A percentile compares a stretch with the other conserved stretches of the same genome.
Conservation (phyloP, 805 yeast genomes). For the Metschnikowia lunata region DNA sequence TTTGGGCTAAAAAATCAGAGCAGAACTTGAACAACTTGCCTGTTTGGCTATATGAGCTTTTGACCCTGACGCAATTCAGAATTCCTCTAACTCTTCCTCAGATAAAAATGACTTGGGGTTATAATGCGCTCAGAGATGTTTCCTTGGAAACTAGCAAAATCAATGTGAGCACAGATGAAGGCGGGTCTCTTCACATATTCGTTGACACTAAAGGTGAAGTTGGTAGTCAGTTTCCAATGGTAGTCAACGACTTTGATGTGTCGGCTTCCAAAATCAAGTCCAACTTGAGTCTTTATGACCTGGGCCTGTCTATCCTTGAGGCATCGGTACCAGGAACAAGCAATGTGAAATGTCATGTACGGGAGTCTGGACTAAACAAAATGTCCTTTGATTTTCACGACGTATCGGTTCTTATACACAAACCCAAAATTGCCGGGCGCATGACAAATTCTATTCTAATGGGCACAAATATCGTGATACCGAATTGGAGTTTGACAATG, state of each 20-base stretch:
- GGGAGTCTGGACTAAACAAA: constrained; percentile 32
- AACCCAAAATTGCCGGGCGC: constrained; percentile 20
- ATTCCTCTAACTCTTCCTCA: constrained; percentile 1
- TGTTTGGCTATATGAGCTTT: constrained; percentile 22
- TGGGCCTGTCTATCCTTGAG: neutral
- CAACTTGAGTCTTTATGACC: neutral
- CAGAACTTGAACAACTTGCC: constrained; percentile 17
- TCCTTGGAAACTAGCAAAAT: neutral
- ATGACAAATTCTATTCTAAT: neutral
- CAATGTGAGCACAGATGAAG: neutral
- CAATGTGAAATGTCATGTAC: neutral
- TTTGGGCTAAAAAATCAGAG: constrained; percentile 15
- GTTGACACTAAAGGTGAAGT: neutral
- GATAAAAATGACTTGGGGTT: neutral
- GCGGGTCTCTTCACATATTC: neutral
- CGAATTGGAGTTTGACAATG: constrained; percentile 4
- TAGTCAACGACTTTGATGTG: neutral
- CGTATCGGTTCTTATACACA: constrained; percentile 39
- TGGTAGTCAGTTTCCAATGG: neutral
- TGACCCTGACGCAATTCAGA: constrained; percentile 6
- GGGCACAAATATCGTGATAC: neutral
- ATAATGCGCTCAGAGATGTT: neutral
- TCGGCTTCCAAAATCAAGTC: neutral
- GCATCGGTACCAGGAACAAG: constrained; percentile 2
- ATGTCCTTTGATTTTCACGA: constrained; percentile 41